phyloP scores from a whole-genome alignment of 2,329 filamentous ascomycete species.

The Colletotrichum lindemuthianum region DNA sequence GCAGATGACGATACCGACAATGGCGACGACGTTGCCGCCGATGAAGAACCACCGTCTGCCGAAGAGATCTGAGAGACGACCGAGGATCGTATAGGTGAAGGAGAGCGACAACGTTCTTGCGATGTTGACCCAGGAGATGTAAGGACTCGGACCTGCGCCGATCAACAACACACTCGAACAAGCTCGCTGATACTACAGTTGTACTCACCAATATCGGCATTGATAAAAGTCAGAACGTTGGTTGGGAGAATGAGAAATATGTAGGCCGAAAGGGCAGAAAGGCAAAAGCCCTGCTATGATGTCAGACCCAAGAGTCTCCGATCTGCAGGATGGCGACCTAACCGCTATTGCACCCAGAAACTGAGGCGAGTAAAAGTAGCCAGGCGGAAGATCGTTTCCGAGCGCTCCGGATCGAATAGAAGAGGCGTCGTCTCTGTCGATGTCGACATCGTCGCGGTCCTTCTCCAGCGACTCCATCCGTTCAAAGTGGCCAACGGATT shows the following conservation, averaged over 20 bases:
- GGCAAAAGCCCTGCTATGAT: conserved; percentile 46
- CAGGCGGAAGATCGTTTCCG: conserved; percentile 47
- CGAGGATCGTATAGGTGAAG: conserved; percentile 42
- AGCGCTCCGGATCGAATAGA: conserved; percentile 48
- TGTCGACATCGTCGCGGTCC: conserved; percentile 30
- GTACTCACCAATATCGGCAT: conserved; percentile 45
- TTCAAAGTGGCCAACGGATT: conserved; percentile 32
- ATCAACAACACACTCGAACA: neutral
- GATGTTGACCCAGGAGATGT: conserved; percentile 42
- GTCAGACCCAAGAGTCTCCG: neutral
- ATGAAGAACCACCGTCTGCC: conserved; percentile 53
- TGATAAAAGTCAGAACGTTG: conserved; percentile 45
- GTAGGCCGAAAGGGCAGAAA: conserved; percentile 50
- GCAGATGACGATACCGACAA: conserved; percentile 49
- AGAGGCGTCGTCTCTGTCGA: conserved; percentile 41
- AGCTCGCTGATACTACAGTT: neutral
- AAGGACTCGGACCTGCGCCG: conserved; percentile 28
- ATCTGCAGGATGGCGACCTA: conserved; percentile 23
- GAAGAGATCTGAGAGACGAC: conserved; percentile 51
- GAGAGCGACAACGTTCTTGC: conserved; percentile 48
- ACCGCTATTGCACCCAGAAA: conserved; percentile 48
- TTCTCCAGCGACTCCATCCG: conserved; percentile 12
- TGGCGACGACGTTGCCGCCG: conserved; percentile 47
- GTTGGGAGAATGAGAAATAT: conserved; percentile 51
- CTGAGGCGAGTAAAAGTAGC: conserved; percentile 48